phyloP scores from a whole-genome alignment of 345 rosid genomes.

The Salix brachista region DNA sequence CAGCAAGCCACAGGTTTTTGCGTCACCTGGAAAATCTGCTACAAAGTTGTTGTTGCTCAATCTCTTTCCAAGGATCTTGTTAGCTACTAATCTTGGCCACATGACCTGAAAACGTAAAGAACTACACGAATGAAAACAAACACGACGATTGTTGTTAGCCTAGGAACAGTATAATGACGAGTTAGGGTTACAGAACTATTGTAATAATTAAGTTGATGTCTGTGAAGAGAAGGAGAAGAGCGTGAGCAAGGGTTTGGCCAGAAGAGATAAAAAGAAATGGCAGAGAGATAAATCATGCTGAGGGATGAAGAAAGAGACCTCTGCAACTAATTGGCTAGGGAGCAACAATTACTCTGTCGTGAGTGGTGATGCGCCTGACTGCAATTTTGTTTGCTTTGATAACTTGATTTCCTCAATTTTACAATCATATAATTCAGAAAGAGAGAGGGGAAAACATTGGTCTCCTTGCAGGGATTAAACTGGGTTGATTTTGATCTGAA shows the following conservation, averaged over 20 bases:
- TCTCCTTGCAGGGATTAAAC: slow-evolving; percentile 7
- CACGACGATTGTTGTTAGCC: neutral
- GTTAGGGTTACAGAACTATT: neutral
- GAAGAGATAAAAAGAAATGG: slow-evolving; percentile 20
- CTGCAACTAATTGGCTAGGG: slow-evolving; percentile 46
- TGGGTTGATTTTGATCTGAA: slow-evolving; percentile 3
- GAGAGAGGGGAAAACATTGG: slow-evolving; percentile 8
- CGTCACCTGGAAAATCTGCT: slow-evolving; percentile 55
- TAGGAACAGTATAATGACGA: neutral
- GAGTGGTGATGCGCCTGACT: slow-evolving; percentile 19
- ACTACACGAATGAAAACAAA: neutral
- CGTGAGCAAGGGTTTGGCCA: slow-evolving; percentile 1
- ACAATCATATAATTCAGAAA: neutral
- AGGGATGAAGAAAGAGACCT: slow-evolving; percentile 36
- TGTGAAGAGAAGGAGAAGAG: neutral
- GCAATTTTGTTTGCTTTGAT: neutral
- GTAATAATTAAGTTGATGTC: neutral
- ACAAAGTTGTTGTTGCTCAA: slow-evolving; percentile 74
- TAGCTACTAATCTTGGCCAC: slow-evolving; percentile 79
- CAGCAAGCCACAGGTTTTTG: slow-evolving; percentile 18
- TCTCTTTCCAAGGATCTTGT: slow-evolving; percentile 55
- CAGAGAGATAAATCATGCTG: slow-evolving; percentile 24
- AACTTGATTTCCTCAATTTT: neutral
- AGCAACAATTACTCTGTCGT: slow-evolving; percentile 38
- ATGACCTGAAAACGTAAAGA: slow-evolving; percentile 38